These are phyloP conservation scores for Aspergillus japonicus DNA, from an alignment of 2,329 filamentous ascomycete genomes.

Conservation along the genomic window DNA sequence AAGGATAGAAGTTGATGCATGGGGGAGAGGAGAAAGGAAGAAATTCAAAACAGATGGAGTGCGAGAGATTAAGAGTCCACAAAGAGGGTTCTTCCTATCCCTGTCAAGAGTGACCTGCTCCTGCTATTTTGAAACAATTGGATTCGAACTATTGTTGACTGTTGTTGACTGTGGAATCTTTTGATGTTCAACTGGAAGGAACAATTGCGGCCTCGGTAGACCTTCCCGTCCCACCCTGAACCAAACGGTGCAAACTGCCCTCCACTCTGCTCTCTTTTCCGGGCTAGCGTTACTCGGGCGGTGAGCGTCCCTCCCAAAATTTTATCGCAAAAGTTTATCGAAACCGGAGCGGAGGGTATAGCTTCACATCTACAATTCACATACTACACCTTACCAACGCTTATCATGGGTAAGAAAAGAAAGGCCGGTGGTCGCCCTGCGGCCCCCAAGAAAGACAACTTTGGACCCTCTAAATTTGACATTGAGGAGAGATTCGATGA, in stretches of 20 bases:
- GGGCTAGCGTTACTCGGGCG: conserved; percentile 27
- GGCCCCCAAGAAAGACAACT: conserved; percentile 29
- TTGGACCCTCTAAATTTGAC: conserved; percentile 36
- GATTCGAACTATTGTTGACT: not conserved
- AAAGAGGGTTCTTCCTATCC: not conserved
- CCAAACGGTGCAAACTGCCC: conserved; percentile 22
- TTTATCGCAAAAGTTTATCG: conserved; percentile 31
- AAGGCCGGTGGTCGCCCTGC: conserved; percentile 60
- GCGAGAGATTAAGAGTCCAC: not conserved
- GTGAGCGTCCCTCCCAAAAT: conserved; percentile 36
- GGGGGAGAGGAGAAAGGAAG: conserved; percentile 13
- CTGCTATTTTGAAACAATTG: not conserved
- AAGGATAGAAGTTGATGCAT: conserved; percentile 26
- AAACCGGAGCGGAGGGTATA: conserved; percentile 6
- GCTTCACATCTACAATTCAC: conserved; percentile 1
- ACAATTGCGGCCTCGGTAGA: not conserved
- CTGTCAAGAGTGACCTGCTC: conserved; percentile 10
- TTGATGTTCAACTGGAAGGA: not conserved
- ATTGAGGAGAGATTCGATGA: conserved; percentile 76
- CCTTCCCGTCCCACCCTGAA: conserved; percentile 2
- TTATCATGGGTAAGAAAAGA: conserved; percentile 59
- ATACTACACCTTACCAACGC: not conserved
- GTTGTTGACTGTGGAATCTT: not conserved
- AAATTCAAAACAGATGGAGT: conserved; percentile 5
- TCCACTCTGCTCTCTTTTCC: not conserved